Evolutionary conservation across 108 stramenopile species (phyloP).

Genomic region (Skeletonema grethae): DNA sequence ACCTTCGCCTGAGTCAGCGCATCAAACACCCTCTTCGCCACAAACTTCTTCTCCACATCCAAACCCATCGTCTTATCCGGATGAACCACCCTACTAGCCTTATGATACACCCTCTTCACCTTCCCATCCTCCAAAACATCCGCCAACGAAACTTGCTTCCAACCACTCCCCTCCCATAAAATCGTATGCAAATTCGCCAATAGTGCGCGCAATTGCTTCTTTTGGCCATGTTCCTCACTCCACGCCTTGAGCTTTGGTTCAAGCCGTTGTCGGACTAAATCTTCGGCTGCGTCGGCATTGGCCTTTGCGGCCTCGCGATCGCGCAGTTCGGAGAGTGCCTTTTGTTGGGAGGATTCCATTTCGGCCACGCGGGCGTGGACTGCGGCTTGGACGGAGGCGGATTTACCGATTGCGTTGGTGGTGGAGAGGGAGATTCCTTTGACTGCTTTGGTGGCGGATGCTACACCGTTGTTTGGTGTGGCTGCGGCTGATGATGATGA

Average conservation of each 20-base stretch:
- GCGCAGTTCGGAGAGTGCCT: constrained; percentile 74
- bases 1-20: constrained; percentile 90
- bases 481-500: background rate
- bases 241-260: constrained; percentile 88
- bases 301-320: constrained; percentile 67
- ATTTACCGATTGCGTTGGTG: constrained; percentile 73
- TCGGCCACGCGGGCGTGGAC: constrained; percentile 76
- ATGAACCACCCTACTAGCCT: constrained; percentile 95
- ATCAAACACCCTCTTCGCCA: constrained; percentile 94
- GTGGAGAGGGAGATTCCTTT: constrained; percentile 76
- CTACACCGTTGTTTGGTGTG: constrained; percentile 21
- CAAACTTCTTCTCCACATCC: constrained; percentile 88
- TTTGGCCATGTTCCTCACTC: constrained; percentile 92
- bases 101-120: constrained; percentile 86
- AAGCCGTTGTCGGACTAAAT: constrained; percentile 68
- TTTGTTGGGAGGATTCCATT: constrained; percentile 71
- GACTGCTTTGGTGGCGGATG: constrained; percentile 18
- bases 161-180: constrained; percentile 85
- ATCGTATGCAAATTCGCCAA: constrained; percentile 96
- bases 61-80: constrained; percentile 88
- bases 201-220: constrained; percentile 93
- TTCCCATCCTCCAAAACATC: constrained; percentile 91
- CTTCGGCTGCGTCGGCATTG: constrained; percentile 72
- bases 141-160: constrained; percentile 92
- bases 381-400: constrained; percentile 63